These are phyloP conservation scores for Colletotrichum abscissum DNA, from an alignment of 2,329 filamentous ascomycete genomes.

Conservation along the genomic window DNA sequence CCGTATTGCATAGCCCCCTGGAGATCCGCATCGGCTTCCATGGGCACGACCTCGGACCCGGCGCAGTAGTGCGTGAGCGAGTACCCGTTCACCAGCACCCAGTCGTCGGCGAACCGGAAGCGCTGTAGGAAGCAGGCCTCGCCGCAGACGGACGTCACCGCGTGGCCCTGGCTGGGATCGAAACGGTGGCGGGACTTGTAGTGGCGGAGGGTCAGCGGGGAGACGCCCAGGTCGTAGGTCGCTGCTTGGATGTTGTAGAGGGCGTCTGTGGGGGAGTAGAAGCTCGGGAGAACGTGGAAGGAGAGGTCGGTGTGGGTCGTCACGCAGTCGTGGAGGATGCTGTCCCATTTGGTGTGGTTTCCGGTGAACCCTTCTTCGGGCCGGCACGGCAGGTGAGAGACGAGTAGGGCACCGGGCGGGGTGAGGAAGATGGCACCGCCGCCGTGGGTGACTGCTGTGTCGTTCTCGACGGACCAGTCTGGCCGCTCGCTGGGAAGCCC, in stretches of 20 bases:
- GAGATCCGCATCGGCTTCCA: conserved; percentile 17
- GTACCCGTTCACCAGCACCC: conserved; percentile 60
- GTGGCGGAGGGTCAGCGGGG: conserved; percentile 55
- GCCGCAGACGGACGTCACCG: conserved; percentile 55
- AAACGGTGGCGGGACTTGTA: conserved; percentile 51
- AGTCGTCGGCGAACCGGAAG: conserved; percentile 57
- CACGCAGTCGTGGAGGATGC: conserved; percentile 54
- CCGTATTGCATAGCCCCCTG: conserved; percentile 28
- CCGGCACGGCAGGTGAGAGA: conserved; percentile 51
- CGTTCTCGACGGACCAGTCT: conserved; percentile 54
- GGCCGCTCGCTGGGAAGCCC: conserved; percentile 55
- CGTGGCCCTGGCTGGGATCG: conserved; percentile 53
- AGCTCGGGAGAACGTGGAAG: conserved; percentile 56
- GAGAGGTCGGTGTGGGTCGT: conserved; percentile 45
- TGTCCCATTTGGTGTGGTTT: conserved; percentile 51
- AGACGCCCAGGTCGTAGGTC: conserved; percentile 52
- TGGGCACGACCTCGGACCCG: conserved; percentile 42
- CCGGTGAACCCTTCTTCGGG: conserved; percentile 35
- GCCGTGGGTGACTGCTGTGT: conserved; percentile 53
- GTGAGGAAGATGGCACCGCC: conserved; percentile 58
- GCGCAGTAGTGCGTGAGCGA: conserved; percentile 56
- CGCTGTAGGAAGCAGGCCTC: conserved; percentile 60
- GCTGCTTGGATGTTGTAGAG: conserved; percentile 42
- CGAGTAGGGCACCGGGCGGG: conserved; percentile 44
- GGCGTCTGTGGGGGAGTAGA: conserved; percentile 52